Evolutionary conservation across 1,284 basidiomycete genomes (phyloP).

Genomic region (Neolentinus lepideus): DNA sequence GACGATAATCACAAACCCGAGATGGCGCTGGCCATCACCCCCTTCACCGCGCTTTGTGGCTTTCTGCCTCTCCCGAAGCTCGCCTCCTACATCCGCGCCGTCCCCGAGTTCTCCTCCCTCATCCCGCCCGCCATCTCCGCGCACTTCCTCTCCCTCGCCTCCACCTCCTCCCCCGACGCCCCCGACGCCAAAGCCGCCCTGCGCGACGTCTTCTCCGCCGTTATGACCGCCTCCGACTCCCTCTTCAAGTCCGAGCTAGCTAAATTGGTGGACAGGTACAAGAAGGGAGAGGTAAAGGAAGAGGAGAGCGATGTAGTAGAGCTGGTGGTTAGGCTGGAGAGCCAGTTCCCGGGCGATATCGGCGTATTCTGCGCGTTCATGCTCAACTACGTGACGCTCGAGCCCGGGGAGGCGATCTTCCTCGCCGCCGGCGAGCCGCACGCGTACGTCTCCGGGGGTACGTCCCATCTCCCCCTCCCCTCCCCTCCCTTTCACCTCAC

Average conservation of each 20-base stretch:
- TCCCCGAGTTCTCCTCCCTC: constrained; percentile 76
- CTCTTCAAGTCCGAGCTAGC: constrained; percentile 49
- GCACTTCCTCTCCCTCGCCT: constrained; percentile 39
- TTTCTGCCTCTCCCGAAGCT: constrained; percentile 80
- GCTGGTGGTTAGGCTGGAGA: constrained; percentile 67
- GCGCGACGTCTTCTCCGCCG: constrained; percentile 68
- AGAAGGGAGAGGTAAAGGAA: constrained; percentile 29
- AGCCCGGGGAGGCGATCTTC: constrained; percentile 89
- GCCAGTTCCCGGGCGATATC: constrained; percentile 90
- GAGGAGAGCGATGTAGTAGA: constrained; percentile 47
- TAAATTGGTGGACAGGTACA: constrained; percentile 60
- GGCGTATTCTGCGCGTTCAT: constrained; percentile 91
- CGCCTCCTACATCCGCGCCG: constrained; percentile 53
- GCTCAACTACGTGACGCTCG: constrained; percentile 80
- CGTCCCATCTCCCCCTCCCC: constrained; percentile 12
- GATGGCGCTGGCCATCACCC: constrained; percentile 93
- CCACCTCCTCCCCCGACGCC: constrained; percentile 31
- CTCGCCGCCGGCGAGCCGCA: constrained; percentile 95
- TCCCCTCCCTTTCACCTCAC: not conserved
- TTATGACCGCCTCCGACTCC: constrained; percentile 70
- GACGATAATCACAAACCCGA: constrained; percentile 97
- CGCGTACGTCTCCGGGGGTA: constrained; percentile 91
- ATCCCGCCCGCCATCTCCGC: constrained; percentile 52
- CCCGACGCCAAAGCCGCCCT: constrained; percentile 56
- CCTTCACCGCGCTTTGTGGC: constrained; percentile 89